phyloP scores from a whole-genome alignment of 805 yeast genomes.

The Kluyveromyces nonfermentans region DNA sequence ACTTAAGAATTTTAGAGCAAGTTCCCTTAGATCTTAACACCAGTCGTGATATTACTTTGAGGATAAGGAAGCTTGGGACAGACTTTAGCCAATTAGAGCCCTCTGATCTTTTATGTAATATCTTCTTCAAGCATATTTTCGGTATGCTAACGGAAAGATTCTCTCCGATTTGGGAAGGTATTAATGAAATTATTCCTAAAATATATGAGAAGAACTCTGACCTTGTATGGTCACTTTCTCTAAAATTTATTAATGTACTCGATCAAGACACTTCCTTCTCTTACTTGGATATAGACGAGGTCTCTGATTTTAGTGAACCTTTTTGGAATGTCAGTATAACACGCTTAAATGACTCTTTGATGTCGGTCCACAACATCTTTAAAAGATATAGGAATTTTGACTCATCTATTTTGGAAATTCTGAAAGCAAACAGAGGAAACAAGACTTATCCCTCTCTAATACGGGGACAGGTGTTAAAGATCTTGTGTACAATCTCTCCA shows the following conservation, averaged over 20 bases:
- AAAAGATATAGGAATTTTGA: conserved; percentile 28
- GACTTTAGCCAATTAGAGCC: conserved; percentile 31
- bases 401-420: conserved; percentile 31
- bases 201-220: conserved; percentile 35
- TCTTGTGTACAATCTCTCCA: conserved; percentile 48
- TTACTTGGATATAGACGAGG: conserved; percentile 13
- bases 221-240: conserved; percentile 48
- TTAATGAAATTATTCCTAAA: conserved; percentile 47
- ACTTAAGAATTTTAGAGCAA: conserved; percentile 54
- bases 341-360: conserved; percentile 36
- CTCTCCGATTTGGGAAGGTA: conserved; percentile 80
- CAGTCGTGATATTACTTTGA: conserved; percentile 64
- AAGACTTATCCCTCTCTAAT: conserved; percentile 35
- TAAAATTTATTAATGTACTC: conserved; percentile 25
- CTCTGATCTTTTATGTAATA: conserved; percentile 15
- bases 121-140: conserved; percentile 41
- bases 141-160: conserved; percentile 71
- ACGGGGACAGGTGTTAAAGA: conserved; percentile 48
- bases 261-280: conserved; percentile 13
- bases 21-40: conserved; percentile 59
- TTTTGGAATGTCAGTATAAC: conserved; percentile 39
- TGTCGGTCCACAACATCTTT: conserved; percentile 21
- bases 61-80: conserved; percentile 51
- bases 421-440: conserved; percentile 31
- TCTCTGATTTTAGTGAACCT: conserved; percentile 1